Percentiles rank a stretch among this genome's conserved stretches.
These are phyloP conservation scores for Ensete glaucum DNA, from an alignment of 176 grass and related monocot species.

Conservation along the genomic window DNA sequence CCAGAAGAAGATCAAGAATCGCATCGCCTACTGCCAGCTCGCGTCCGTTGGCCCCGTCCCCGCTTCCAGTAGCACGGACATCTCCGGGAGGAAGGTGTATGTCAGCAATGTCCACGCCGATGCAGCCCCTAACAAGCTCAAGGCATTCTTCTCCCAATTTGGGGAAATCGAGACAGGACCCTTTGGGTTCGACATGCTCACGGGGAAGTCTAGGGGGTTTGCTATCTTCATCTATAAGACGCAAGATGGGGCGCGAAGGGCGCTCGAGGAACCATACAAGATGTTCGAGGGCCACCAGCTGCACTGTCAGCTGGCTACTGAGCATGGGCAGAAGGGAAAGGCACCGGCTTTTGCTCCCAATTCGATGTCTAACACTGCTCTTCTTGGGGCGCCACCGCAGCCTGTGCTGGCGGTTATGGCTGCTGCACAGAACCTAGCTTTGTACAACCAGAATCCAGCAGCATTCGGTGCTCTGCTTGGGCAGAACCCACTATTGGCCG, in stretches of 20 bases:
- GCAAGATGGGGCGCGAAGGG: conserved; percentile 31
- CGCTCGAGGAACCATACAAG: conserved; percentile 53
- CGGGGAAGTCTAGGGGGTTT: conserved; percentile 46
- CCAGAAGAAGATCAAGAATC: conserved; percentile 23
- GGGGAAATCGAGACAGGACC: conserved; percentile 56
- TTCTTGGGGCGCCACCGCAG: conserved; percentile 4
- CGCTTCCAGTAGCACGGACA: conserved; percentile 5
- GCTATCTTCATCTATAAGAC: conserved; percentile 56
- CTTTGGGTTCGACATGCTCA: conserved; percentile 39
- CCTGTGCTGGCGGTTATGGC: conserved; percentile 16
- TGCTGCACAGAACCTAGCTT: conserved; percentile 31
- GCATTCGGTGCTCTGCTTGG: conserved; percentile 37
- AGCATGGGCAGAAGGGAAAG: conserved; percentile 29
- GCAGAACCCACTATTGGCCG: conserved; percentile 46
- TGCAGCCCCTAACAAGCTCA: conserved; percentile 40
- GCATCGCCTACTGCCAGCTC: conserved; percentile 36
- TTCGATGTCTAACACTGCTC: not conserved
- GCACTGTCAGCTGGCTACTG: conserved; percentile 43
- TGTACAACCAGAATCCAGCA: conserved; percentile 30
- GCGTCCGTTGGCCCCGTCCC: conserved; percentile 28
- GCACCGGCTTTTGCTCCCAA: not conserved
- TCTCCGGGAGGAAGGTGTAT: conserved; percentile 46
- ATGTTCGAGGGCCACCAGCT: conserved; percentile 50
- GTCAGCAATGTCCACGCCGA: conserved; percentile 55
- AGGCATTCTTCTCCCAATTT: conserved; percentile 45